phyloP scores from a whole-genome alignment of 176 grass and related monocot species.

The bread wheat (Triticum aestivum) region IWGSC_CS_RefSeq_v2.1 NC_057813.1:699020125-699020624 shows the following conservation, averaged over 20 bases:
- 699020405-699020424: background rate
- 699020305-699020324: background rate
- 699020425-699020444: background rate
- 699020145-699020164: background rate
- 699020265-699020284: background rate
- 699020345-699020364: background rate
- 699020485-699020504: background rate
- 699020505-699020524: background rate
- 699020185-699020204: background rate
- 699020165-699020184: conserved; percentile 23
- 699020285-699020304: background rate
- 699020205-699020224: background rate
- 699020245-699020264: background rate
- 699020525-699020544: background rate
- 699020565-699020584: background rate
- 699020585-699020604: background rate
- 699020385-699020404: background rate
- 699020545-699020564: conserved; percentile 7
- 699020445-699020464: background rate
- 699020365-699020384: background rate
- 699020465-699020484: background rate
- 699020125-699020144: background rate
- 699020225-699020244: background rate
- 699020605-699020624: background rate
- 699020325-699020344: background rate